phyloP scores from a whole-genome alignment of 768 basidiomycete genomes.

The Antrodiella citrinella region DNA sequence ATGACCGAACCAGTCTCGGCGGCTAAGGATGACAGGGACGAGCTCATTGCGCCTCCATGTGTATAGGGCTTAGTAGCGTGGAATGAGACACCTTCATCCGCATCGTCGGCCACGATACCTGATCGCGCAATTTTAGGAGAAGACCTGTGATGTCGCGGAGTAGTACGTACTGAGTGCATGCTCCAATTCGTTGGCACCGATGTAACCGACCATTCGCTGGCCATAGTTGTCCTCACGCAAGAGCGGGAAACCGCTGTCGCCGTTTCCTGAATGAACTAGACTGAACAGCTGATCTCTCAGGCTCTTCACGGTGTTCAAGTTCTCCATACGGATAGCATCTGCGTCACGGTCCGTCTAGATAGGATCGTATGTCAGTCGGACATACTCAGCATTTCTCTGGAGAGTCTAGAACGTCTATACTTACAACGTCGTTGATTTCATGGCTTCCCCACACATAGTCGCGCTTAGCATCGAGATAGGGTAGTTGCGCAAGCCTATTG shows the following conservation, averaged over 20 bases:
- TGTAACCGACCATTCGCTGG: constrained; percentile 76
- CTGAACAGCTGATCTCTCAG: constrained; percentile 63
- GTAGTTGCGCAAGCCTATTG: constrained; percentile 67
- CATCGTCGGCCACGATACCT: constrained; percentile 73
- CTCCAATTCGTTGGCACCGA: constrained; percentile 88
- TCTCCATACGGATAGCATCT: constrained; percentile 65
- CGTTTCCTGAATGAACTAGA: constrained; percentile 50
- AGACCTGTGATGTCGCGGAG: not conserved
- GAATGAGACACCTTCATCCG: constrained; percentile 62
- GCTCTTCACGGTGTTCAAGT: constrained; percentile 66
- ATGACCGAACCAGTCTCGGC: constrained; percentile 26
- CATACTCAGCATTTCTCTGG: too few relatives aligned
- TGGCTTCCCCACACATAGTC: constrained; percentile 81
- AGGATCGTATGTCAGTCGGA: not conserved
- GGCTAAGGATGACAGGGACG: constrained; percentile 55
- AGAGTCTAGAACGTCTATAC: constrained; percentile 21
- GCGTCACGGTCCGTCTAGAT: constrained; percentile 58
- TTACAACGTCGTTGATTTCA: constrained; percentile 71
- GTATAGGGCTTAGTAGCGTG: constrained; percentile 34
- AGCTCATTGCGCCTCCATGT: constrained; percentile 32
- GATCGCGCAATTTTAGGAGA: not conserved
- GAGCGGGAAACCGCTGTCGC: constrained; percentile 85
- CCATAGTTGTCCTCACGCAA: constrained; percentile 45
- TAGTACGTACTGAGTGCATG: constrained; percentile 74
- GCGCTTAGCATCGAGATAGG: constrained; percentile 87